Base-by-base conservation (phyloP, 208 protist species). In the Jaenimonas drosophilae region DNA sequence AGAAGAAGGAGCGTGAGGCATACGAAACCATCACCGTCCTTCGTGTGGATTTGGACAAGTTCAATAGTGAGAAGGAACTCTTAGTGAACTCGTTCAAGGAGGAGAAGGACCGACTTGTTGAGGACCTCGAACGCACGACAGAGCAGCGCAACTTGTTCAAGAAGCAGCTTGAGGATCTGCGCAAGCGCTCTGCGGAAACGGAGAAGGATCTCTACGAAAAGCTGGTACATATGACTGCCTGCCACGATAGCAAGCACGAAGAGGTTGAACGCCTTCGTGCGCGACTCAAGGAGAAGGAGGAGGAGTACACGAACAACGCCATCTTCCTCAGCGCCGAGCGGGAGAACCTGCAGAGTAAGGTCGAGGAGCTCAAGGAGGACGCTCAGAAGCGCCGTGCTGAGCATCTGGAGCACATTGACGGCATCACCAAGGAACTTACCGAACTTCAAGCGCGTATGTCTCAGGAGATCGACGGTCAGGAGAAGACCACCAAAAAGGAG, bases 301-400 rank as follows among this genome's bases (percentile, higher is more conserved):
- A 76, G 34, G 70, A 78, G 37, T 86, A 81, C 46, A 65, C 72
- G 20, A 75, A 90, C 45, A 81, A 79, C 59, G 63, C 67, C 23
- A 74, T 94, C 37, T 86, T 76, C 43, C 51, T 87, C 26, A 88
- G 69, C 42, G 78, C 85, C 11, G 74, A 90, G 58, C 63, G 70
- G 34, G 85, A 83, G 33, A 91, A 74, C 44, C 54, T 87, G 17
- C 47, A 60, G 43, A 55, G 47, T 14, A 75, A 80, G 45, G 51
- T 85, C 7, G 64, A 48, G 20, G 80, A 80, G 33, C 51, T 83
- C 7, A 54, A 54, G 7, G 67, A 68, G 27, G 63, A 62, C 19
- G 38, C 62, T n/a, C 50, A 51, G 36, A 36, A 70, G 48, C 53
- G 39, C 40, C 44, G 38, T 0, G 49, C 46, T 21, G 69, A 73